Base-by-base conservation (phyloP, 208 protist species). In the Strigomonas galati region DNA sequence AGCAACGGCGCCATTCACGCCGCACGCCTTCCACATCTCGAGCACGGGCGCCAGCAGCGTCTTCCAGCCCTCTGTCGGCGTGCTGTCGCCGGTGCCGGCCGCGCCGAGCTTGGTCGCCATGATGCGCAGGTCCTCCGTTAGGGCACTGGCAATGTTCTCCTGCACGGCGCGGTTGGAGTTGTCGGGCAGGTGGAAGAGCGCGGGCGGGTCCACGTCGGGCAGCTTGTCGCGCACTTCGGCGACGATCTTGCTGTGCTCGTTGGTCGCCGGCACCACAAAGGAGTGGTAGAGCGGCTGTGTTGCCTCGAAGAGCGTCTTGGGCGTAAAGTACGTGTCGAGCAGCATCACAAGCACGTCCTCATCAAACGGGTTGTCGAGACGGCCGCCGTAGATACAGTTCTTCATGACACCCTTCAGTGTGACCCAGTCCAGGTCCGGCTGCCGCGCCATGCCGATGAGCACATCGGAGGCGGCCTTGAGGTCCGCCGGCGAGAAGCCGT, bases 401-500 rank as follows among this genome's bases (percentile, higher is more conserved):
- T 93, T 72, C 14, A 99, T 71, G 23, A 99, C 71, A 3, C 97
- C 97, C 40, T 85, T 85, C 6, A 99, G 65, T 10, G 92, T 95
- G 19, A 79, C 76, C 95, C 96, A 98, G 59, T 98, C 85, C 43
- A 91, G 72, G 31, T 54, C 55, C 4, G 65, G 68, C 35, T 74
- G 35, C 60, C 66, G 76, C 21, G 71, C 44, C 54, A 93, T 51
- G 37, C 21, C 67, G 21, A 82, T 71, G 30, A 98, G 64, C 27
- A 98, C 76, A 71, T 98, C 89, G 7, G 83, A 80, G n/a, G 93
- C 93, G 5, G 91, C 79, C 63, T 97, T 94, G 1, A 99, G 79
- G 69, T 99, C 97, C 3, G 97, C 84, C 9, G 78, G 68, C 0
- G 93, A 95, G 78, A 99, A 99, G 71, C 99, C 98, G 87, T 99